Base-by-base conservation (phyloP, 305 asterid genomes). In the Rubia peregrina region DNA sequence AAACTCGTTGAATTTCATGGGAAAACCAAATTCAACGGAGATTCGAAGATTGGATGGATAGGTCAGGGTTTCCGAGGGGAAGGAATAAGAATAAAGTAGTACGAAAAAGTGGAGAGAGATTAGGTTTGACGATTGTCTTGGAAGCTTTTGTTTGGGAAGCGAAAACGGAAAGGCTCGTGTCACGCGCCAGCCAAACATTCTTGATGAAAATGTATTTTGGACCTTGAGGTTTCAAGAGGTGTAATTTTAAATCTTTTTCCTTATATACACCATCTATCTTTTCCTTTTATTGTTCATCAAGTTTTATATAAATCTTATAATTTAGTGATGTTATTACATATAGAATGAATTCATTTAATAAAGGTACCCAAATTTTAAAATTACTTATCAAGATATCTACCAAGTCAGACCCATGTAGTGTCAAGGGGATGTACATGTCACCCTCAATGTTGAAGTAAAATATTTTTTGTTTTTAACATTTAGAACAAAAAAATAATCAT, bases 111-210 rank as follows among this genome's bases (percentile, higher is more conserved):
- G 40, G 65, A 66, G 62, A 53, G 30, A 65, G 86, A 88, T 83
- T 79, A 90, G 92, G 86, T 82, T 85, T 81, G 90, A 77, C 84
- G 85, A 80, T 73, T 79, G 83, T 73, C 68, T 72, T 59, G 68
- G 76, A 67, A 73, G 9, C 26, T 68, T 66, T 30, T 59, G 60
- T 59, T 21, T 21, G 55, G 49, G 66, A 22, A 46, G 61, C 65
- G 57, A 67, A 65, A 61, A 42, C 75, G 71, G 71, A 57, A 69
- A 69, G 71, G 61, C 6, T 7, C 14, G 16, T n/a, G 53, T 36
- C 61, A 68, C 30, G 56, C 71, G 68, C 21, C 0, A 6, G 0
- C 9, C 71, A 74, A n/a, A n/a, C n/a, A 48, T 0, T 2, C 14
- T 48, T 48, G 19, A 14, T 48, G 55, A 48, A 48, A 48, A 13